Percentiles rank a stretch among this genome's conserved stretches.
Evolutionary conservation across 768 basidiomycete genomes (phyloP).

Genomic region (Calocera cornea): DNA sequence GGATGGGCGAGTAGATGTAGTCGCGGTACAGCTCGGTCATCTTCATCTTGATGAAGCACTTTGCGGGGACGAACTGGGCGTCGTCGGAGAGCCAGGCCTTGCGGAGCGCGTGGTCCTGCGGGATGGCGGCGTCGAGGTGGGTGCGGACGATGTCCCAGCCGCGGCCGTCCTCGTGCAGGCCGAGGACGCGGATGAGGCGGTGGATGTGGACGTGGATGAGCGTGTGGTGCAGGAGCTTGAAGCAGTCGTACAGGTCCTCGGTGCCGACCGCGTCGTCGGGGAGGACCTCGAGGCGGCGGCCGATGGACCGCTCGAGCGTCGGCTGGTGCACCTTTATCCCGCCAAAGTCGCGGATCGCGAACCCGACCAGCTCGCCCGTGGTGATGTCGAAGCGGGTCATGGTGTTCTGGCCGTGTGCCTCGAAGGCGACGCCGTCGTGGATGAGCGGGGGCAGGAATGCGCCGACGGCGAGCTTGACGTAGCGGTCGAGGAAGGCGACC

Average conservation of each 20-base stretch:
- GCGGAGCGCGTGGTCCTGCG: slow-evolving; percentile 35
- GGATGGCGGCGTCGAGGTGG: slow-evolving; percentile 34
- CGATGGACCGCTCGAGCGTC: slow-evolving; percentile 36
- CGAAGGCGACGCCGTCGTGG: slow-evolving; percentile 44
- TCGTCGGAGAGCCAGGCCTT: slow-evolving; percentile 39
- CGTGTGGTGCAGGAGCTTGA: slow-evolving; percentile 46
- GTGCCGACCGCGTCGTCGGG: slow-evolving; percentile 42
- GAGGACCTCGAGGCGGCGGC: slow-evolving; percentile 39
- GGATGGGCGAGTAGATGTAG: neutral
- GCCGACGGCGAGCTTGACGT: slow-evolving; percentile 37
- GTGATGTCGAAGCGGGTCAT: slow-evolving; percentile 34
- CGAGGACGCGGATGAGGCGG: slow-evolving; percentile 44
- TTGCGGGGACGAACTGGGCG: slow-evolving; percentile 37
- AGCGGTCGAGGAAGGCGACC: slow-evolving; percentile 37
- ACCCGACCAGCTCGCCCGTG: slow-evolving; percentile 35
- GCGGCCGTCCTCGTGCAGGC: slow-evolving; percentile 41
- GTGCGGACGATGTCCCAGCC: slow-evolving; percentile 39
- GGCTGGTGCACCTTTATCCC: slow-evolving; percentile 42
- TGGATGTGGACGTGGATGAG: slow-evolving; percentile 48
- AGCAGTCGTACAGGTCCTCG: slow-evolving; percentile 35
- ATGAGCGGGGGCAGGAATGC: slow-evolving; percentile 41
- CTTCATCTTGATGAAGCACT: slow-evolving; percentile 46
- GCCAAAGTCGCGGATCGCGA: slow-evolving; percentile 44
- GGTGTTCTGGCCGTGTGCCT: slow-evolving; percentile 48
- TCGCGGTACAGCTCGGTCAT: slow-evolving; percentile 40